Evolutionary conservation across 1,284 basidiomycete genomes (phyloP).

Genomic region (Sparassis latifolia): DNA sequence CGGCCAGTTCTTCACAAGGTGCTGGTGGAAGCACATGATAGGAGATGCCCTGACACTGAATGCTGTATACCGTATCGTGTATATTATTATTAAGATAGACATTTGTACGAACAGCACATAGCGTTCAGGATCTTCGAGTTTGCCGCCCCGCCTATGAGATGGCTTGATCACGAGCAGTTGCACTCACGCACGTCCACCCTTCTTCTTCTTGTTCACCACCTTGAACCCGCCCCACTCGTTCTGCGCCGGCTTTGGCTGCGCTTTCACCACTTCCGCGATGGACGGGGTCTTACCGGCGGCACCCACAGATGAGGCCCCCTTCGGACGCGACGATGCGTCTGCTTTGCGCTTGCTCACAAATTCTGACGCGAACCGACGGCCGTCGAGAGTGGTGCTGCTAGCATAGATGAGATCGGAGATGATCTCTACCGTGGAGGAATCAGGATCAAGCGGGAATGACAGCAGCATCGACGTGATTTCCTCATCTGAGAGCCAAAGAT

Average conservation of each 20-base stretch:
- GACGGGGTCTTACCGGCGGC: constrained; percentile 51
- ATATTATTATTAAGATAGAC: no score
- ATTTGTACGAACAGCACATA: no score
- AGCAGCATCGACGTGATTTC: constrained; percentile 91
- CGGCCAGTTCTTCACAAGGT: no score
- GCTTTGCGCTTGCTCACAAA: constrained; percentile 84
- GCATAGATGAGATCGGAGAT: constrained; percentile 92
- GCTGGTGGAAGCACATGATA: no score
- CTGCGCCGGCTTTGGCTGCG: constrained; percentile 69
- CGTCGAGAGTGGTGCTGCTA: constrained; percentile 91
- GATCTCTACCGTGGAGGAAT: constrained; percentile 76
- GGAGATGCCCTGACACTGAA: no score
- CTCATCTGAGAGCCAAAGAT: constrained; percentile 53
- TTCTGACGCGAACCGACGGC: constrained; percentile 88
- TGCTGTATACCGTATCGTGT: no score
- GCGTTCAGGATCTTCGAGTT: no score
- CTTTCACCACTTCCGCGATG: constrained; percentile 85
- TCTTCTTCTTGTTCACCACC: constrained; percentile 91
- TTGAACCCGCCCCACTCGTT: constrained; percentile 84
- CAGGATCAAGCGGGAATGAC: constrained; percentile 86
- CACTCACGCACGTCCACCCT: constrained; percentile 48
- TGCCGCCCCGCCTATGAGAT: no score
- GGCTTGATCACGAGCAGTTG: no score
- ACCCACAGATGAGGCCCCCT: constrained; percentile 33
- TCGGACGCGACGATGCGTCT: constrained; percentile 53